A percentile compares a stretch with the other conserved stretches of the same genome.
phyloP scores from a whole-genome alignment of 1,284 basidiomycete species.

The Cutaneotrichosporon cavernicola region DNA sequence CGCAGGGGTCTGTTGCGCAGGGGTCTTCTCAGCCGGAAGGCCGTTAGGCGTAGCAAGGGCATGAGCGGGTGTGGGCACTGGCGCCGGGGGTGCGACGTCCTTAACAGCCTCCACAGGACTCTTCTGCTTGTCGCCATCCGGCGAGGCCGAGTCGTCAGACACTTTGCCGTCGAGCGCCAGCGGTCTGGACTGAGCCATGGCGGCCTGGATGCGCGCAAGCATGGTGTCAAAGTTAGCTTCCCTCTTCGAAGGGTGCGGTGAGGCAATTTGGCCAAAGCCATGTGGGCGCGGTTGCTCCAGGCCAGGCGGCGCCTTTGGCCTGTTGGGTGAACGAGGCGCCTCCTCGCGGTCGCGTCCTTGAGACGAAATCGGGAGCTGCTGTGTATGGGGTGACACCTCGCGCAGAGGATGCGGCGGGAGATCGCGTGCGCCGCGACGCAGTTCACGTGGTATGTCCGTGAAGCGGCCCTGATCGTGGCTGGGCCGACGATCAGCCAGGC shows the following conservation, averaged over 20 bases:
- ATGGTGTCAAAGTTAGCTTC: conserved; percentile 74
- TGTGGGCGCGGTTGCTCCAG: conserved; percentile 2
- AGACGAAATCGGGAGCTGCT: not conserved
- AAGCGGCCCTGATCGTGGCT: conserved; percentile 8
- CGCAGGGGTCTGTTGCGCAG: not conserved
- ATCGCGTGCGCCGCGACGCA: conserved; percentile 1
- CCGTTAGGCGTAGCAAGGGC: not conserved
- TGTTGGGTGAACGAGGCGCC: not conserved
- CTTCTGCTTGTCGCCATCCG: not conserved
- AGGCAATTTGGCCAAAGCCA: conserved; percentile 10
- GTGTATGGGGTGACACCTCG: not conserved
- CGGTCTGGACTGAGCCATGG: conserved; percentile 66
- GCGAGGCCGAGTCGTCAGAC: not conserved
- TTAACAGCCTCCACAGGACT: not conserved
- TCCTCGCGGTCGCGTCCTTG: not conserved
- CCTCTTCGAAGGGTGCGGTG: conserved; percentile 41
- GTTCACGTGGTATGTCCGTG: conserved; percentile 3
- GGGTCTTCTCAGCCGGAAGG: not conserved
- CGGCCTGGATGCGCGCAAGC: conserved; percentile 85
- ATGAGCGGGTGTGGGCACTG: not conserved
- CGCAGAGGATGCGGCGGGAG: conserved; percentile 2
- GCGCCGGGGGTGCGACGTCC: not conserved
- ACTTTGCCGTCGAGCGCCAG: conserved; percentile 18
- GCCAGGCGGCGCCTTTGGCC: not conserved
- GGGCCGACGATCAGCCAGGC: conserved; percentile 6